Base-by-base conservation (phyloP, 106 monocot species). In the Alisma plantagoaquatica region DNA sequence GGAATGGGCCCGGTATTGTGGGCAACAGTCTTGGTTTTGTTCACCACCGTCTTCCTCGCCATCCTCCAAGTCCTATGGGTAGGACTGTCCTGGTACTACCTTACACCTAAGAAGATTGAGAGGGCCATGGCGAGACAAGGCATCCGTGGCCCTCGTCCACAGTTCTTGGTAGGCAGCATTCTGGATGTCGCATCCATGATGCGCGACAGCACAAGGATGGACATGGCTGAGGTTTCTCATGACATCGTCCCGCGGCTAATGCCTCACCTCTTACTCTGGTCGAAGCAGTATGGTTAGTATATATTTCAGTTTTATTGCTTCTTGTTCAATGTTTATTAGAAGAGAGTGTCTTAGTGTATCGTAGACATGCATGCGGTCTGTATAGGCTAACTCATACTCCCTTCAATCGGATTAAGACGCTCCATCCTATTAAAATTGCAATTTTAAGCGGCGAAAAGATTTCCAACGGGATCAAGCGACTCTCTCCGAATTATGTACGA, bases 231-330 rank as follows among this genome's bases (percentile, higher is more conserved):
- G 3, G 31, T 76, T 29, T 38, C 49, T 33, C 96, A 98, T 51
- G 71, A 98, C 70, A 89, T 85, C 45, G 84, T 89, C 44, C 73
- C 59, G 51, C 84, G 89, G 29, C 75, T 98, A 45, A 61, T 98
- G 47, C 96, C 96, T 3, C 89, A 98, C 62, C 89, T 78, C 29
- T 63, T 79, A 27, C 71, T 79, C 32, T 98, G 89, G 96, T 78
- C 84, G 33, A 71, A 79, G 64, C 51, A 50, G 28, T 89, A 76
- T 24, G 96, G 96, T 96, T n/a, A n/a, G n/a, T n/a, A n/a, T n/a
- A n/a, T n/a, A n/a, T n/a, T n/a, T n/a, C n/a, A n/a, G n/a, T n/a
- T n/a, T n/a, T n/a, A n/a, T n/a, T n/a, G n/a, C n/a, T n/a, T n/a
- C n/a, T n/a, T n/a, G n/a, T n/a, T n/a, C n/a, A n/a, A n/a, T n/a